Base-by-base conservation (phyloP, 2,329 filamentous ascomycete species). In the Dryadomyces sulphureus region DNA sequence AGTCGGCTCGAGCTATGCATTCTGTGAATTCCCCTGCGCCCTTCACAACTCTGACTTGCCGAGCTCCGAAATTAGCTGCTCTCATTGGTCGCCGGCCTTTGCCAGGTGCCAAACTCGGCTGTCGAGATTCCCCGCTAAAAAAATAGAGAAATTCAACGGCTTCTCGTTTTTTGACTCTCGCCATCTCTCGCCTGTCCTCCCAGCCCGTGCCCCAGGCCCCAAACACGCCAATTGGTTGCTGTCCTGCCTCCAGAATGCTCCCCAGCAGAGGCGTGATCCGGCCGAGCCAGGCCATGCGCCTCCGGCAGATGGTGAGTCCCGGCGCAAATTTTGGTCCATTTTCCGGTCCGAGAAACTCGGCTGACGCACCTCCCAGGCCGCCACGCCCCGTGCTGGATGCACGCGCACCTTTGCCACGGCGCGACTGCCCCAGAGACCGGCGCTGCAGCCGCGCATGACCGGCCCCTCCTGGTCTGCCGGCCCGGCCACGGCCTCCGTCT, bases 211-310 rank as follows among this genome's bases (percentile, higher is more conserved):
- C 27, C 24, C 11, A 19, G n/a, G n/a, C 19, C 38, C 25, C 27
- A 36, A 14, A 24, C 27, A 14, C 36, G 44, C 38, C 45, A 36
- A 46, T 46, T 46, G 45, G 39, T 27, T 27, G 34, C 30, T 38
- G 14, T 38, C 34, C 14, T n/a, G 27, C 25, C 24, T 20, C 17
- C 27, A 45, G 24, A 2, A 79, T 79, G 74, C 63, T 78, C 57
- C 68, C 70, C 57, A 69, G 70, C 53, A 68, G 67, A 67, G 69
- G 71, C 53, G 55, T 76, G 46, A 62, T 67, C 50, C 68, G 64
- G 60, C 63, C 67, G 48, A 59, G 61, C 56, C 64, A 65, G 45
- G 61, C 65, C 52, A 59, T 67, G 52, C 63, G 61, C 55, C 55
- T 65, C 55, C 58, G 63, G 56, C 58, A 55, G 52, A 52, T 59